Conservation (phyloP, 169 alveolate species). For the Cryptosporidium canis region DNA sequence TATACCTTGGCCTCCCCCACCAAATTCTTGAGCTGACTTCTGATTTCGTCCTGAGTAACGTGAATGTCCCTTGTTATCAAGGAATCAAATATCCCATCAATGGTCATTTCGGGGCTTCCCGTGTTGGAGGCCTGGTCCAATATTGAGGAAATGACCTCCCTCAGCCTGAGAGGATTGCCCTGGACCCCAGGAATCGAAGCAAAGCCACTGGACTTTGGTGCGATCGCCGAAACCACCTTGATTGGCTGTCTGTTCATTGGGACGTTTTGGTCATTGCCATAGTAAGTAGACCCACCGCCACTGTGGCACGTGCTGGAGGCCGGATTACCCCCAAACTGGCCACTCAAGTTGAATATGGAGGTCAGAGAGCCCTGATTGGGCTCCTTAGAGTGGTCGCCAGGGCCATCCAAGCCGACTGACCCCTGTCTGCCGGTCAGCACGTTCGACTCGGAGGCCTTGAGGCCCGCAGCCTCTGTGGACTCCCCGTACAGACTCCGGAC, state of each 20-base stretch:
- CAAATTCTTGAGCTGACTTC: slow-evolving; percentile 30
- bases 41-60: slow-evolving; percentile 34
- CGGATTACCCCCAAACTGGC: slow-evolving; percentile 17
- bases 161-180: slow-evolving; percentile 34
- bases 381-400: not conserved
- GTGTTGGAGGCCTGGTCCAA: slow-evolving; percentile 51
- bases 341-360: slow-evolving; percentile 49
- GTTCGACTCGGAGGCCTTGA: not conserved
- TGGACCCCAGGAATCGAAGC: not conserved
- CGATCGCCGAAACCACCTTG: slow-evolving; percentile 45
- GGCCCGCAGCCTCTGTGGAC: not conserved
- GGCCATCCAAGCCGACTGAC: not conserved
- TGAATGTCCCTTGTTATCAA: slow-evolving; percentile 19
- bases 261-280: slow-evolving; percentile 27
- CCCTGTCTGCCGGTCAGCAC: not conserved
- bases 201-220: slow-evolving; percentile 7
- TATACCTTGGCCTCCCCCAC: slow-evolving; percentile 64
- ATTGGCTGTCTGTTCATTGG: slow-evolving; percentile 24
- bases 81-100: slow-evolving; percentile 25
- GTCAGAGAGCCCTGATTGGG: slow-evolving; percentile 34
- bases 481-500: slow-evolving; percentile 17
- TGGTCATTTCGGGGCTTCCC: slow-evolving; percentile 61
- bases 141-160: slow-evolving; percentile 46
- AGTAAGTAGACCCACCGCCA: not conserved
- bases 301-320: not conserved